Conservation (phyloP, 140 eudicot species). For the Anethum foeniculum region DNA sequence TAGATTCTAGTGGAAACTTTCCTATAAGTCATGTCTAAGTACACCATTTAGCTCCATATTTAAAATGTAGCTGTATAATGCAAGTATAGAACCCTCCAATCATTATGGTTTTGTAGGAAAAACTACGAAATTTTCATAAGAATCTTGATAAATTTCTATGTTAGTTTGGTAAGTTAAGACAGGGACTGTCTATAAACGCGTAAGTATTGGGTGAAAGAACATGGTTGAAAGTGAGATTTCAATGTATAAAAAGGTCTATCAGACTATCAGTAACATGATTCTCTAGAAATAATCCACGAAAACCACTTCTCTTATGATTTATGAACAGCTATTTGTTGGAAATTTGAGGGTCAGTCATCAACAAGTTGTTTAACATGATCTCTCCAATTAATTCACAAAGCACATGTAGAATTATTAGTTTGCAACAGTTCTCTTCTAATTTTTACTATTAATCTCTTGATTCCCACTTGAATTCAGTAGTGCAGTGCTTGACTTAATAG, state of each 20-base stretch:
- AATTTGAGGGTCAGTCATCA: background rate
- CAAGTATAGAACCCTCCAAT: background rate
- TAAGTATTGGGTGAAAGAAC: background rate
- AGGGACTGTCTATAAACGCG: constrained; percentile 7
- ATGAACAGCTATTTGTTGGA: background rate
- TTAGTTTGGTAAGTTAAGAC: background rate
- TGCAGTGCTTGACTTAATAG: background rate
- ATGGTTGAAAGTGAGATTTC: background rate
- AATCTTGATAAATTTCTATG: background rate
- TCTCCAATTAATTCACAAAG: background rate
- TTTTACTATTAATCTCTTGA: background rate
- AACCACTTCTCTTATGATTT: background rate
- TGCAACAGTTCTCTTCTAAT: background rate
- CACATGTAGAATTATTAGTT: background rate
- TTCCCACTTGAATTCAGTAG: background rate
- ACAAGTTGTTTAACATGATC: background rate
- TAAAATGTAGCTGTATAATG: background rate
- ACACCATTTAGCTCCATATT: background rate
- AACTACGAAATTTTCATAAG: background rate
- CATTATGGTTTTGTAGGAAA: background rate
- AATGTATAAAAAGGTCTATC: background rate
- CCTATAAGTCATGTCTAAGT: background rate
- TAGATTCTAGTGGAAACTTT: background rate
- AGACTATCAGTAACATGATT: background rate
- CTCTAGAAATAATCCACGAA: background rate